Base-by-base conservation (phyloP, 2,329 filamentous ascomycete genomes). In the Pseudogymnoascus sp. region DNA sequence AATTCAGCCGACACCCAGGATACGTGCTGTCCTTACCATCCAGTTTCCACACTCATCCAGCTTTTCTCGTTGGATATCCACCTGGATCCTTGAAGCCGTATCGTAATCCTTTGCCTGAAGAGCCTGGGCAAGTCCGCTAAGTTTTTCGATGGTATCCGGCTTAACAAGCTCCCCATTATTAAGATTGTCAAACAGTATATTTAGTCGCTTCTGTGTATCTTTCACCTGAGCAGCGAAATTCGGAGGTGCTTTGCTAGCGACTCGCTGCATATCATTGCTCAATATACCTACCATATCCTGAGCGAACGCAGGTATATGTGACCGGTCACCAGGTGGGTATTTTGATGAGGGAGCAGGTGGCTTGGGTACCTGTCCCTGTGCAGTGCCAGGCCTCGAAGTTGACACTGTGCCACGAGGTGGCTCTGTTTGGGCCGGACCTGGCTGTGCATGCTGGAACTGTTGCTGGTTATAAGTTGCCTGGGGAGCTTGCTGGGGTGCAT, bases 151-250 rank as follows among this genome's bases (percentile, higher is more conserved):
- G 0, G 89, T 97, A 70, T 90, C 87, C 1, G 89, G 84, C 77
- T 89, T 90, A 62, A 97, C 80, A 42, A 97, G 80, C 71, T 97
- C 92, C 72, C 92, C 89, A 68, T 97, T 97, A 81, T 97, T 99
- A 56, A 99, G 81, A 75, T 97, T 92, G 73, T 99, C 93, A 74
- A 97, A 97, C n/a, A 99, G 80, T 60, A 97, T 87, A 70, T 90
- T 90, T 64, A 99, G 82, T 28, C 94, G 87, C 77, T 96, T 96
- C 74, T 96, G 91, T 1, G 92, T 94, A 73, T 97, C 94, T 70
- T 91, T 90, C 18, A 99, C 92, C 74, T 97, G 92, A 12, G 87
- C 83, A 66, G 90, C 88, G 77, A 94, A 97, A 14, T 88, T 87
- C n/a, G 88, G 80, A 16, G 94, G 94, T 0, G 94, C 94, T 69